Evolutionary conservation across 2,329 filamentous ascomycete genomes (phyloP), one percentile per base, ranked within the genome.

Genomic region (Periconia digitata): DNA sequence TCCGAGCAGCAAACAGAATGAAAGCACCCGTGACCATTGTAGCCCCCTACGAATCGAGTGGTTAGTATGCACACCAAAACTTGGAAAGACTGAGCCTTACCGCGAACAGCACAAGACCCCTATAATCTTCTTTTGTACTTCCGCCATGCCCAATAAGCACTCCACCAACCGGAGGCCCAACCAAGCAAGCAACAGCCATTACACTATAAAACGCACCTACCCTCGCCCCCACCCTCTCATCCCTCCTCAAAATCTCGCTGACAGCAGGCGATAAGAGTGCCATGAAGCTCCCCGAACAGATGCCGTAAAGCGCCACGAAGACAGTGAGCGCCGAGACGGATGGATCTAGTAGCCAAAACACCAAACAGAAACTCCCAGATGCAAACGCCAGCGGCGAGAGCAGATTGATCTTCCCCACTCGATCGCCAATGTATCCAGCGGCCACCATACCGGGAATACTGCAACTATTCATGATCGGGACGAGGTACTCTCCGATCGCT

Each of bases 171-270:
- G 87, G 87, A 39, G 78, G 83, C 1, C 86, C 85, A 0, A 83
- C 83, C 43, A 92, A 71, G 1, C 83, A 85, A 3, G 84, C 86
- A 24, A 90, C 72, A 1, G 82, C 78, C 47, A 84, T 76, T 40
- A 85, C 66, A 15, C 82, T 79, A 63, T 87, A 88, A 21, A 82
- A 76, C 0, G 80, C 78, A 0, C 89, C 89, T 2, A 79, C 84
- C 6, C 87, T 77, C 1, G 85, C 79, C 13, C 88, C 89, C 27
- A 91, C 85, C 64, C 89, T 79, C 17, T 81, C 76, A 32, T 89
- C 79, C 39, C 88, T 85, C 1, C 82, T 32, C n/a, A 32, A 85
- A 52, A 90, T 86, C 60, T 90, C 85, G 1, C 85, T 85, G 18
- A 91, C 74, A 13, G 87, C 73, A 0, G 85, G 79, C 0, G 87